Evolutionary conservation across 495 filamentous ascomycete genomes (phyloP).

Genomic region (Talaromyces adpressus): DNA sequence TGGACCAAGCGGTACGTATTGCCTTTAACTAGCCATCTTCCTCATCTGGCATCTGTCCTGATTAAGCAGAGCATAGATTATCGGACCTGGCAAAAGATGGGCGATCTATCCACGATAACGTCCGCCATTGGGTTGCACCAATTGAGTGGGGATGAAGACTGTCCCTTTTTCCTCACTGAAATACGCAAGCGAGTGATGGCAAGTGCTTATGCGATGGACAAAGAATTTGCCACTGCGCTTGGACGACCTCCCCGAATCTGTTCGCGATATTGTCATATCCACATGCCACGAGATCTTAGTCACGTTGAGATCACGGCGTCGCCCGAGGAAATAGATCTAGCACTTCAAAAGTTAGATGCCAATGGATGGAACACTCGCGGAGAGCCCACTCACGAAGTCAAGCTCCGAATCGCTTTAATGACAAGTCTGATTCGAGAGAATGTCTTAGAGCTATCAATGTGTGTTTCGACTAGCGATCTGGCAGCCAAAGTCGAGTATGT

Average conservation of each 20-base stretch:
- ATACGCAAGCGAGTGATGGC: constrained; percentile 43
- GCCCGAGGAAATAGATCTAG: background rate
- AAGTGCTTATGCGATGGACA: constrained; percentile 39
- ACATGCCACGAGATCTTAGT: constrained; percentile 45
- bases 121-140: constrained; percentile 51
- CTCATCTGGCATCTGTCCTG: background rate
- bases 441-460: constrained; percentile 10
- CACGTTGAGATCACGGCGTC: constrained; percentile 31
- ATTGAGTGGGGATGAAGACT: constrained; percentile 21
- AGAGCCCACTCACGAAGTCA: constrained; percentile 1
- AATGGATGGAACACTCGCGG: constrained; percentile 10
- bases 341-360: constrained; percentile 5
- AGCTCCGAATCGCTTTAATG: constrained; percentile 5
- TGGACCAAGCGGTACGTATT: constrained; percentile 1
- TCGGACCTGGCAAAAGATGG: constrained; percentile 20
- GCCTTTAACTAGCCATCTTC: background rate
- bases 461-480: background rate
- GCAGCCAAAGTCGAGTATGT: background rate
- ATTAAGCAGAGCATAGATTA: constrained; percentile 12
- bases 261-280: constrained; percentile 43
- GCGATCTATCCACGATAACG: constrained; percentile 20
- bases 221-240: constrained; percentile 39
- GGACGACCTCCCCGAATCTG: constrained; percentile 46
- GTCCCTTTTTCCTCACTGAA: constrained; percentile 42
- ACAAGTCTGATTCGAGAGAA: constrained; percentile 7